Conservation (phyloP, 1,284 basidiomycete genomes). For the Trichosporon faecale region DNA sequence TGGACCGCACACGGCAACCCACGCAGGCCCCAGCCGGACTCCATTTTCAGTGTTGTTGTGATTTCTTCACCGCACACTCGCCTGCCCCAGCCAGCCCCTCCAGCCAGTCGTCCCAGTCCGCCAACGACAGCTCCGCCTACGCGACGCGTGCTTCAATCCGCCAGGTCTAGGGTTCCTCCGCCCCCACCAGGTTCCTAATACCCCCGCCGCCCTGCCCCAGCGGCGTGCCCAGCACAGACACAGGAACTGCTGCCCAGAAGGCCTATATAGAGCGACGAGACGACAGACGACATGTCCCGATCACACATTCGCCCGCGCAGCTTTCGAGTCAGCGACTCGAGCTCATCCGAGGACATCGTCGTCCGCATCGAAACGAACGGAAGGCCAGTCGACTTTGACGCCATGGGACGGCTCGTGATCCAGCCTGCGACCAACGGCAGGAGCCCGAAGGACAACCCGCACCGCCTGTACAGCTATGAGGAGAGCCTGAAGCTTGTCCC, state of each 20-base stretch:
- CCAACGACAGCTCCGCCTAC: neutral
- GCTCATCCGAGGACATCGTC: neutral
- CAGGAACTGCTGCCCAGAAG: neutral
- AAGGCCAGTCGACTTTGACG: neutral
- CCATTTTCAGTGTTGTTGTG: neutral
- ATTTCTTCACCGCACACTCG: neutral
- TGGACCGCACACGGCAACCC: neutral
- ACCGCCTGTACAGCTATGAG: conserved; percentile 32
- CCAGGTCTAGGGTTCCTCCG: neutral
- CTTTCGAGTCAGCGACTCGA: neutral
- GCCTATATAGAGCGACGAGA: neutral
- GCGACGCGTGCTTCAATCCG: neutral
- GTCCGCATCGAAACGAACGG: conserved; percentile 4
- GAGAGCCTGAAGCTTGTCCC: conserved; percentile 39
- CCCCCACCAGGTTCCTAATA: neutral
- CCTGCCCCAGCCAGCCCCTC: neutral
- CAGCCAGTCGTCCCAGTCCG: neutral
- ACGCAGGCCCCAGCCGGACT: conserved; percentile 1
- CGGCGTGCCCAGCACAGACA: neutral
- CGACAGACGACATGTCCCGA: neutral
- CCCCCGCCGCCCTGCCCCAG: neutral
- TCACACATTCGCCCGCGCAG: neutral
- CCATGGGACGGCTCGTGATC: neutral
- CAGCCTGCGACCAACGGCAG: neutral
- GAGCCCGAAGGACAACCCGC: conserved; percentile 8